Evolutionary conservation across 192 early-diverging fungal species (phyloP).

Genomic region (Backusella liffmaniae): DNA sequence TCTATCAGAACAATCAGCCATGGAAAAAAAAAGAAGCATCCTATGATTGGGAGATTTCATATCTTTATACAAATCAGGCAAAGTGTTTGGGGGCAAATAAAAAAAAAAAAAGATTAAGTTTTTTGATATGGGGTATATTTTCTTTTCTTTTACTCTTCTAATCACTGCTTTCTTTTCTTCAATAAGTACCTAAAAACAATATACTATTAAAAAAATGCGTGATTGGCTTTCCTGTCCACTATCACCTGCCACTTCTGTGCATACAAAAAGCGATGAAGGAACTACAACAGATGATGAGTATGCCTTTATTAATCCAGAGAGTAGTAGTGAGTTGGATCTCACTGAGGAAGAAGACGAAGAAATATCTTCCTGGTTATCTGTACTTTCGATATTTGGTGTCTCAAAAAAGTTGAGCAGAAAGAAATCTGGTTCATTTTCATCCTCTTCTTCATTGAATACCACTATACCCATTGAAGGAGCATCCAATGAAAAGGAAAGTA

Average conservation of each 20-base stretch:
- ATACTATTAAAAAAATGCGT: not conserved
- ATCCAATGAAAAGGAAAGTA: not conserved
- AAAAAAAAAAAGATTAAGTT: not conserved
- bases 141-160: not conserved
- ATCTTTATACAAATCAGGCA: slow-evolving; percentile 7
- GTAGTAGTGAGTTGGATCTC: not conserved
- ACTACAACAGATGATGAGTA: slow-evolving; percentile 1
- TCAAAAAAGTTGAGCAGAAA: not conserved
- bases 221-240: slow-evolving; percentile 19
- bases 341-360: slow-evolving; percentile 6
- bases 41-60: not conserved
- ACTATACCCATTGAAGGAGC: not conserved
- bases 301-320: not conserved
- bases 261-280: not conserved
- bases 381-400: not conserved
- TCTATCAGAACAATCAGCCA: not conserved
- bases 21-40: not conserved
- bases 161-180: not conserved
- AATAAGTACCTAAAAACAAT: not conserved
- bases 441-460: not conserved
- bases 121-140: not conserved
- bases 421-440: not conserved
- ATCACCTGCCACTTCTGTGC: not conserved
- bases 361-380: not conserved
- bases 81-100: not conserved